A percentile compares a stretch with the other conserved stretches of the same genome.
Conservation (phyloP, 768 basidiomycete genomes). For the Leccinum broughii region DNA sequence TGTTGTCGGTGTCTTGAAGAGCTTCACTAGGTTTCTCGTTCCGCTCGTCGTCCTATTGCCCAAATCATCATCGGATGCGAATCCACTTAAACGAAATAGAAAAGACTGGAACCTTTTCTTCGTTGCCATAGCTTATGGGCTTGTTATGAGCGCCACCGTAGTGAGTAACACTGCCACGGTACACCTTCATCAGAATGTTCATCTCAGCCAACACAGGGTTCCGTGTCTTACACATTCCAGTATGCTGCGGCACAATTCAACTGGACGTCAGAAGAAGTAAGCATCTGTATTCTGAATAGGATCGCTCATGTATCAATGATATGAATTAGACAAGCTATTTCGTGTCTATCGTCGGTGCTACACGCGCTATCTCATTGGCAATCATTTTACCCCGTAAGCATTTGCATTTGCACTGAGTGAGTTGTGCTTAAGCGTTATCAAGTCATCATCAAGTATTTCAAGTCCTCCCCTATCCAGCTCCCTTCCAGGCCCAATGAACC, state of each 20-base stretch:
- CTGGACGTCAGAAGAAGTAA: slow-evolving; percentile 67
- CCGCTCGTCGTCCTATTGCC: slow-evolving; percentile 72
- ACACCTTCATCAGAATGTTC: background rate
- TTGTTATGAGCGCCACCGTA: slow-evolving; percentile 39
- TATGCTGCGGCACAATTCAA: slow-evolving; percentile 61
- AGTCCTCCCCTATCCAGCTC: slow-evolving; percentile 37
- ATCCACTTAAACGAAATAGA: slow-evolving; percentile 40
- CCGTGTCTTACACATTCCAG: slow-evolving; percentile 59
- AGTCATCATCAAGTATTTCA: slow-evolving; percentile 59
- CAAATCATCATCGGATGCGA: slow-evolving; percentile 26
- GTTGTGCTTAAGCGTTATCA: background rate
- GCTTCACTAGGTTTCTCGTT: slow-evolving; percentile 61
- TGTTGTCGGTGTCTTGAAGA: slow-evolving; percentile 32
- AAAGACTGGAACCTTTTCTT: slow-evolving; percentile 69
- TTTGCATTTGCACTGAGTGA: background rate
- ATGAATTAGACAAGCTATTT: slow-evolving; percentile 65
- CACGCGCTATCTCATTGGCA: slow-evolving; percentile 56
- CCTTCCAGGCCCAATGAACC: slow-evolving; percentile 21
- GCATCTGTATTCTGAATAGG: slow-evolving; percentile 16
- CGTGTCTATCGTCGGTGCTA: slow-evolving; percentile 53
- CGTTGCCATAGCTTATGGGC: slow-evolving; percentile 53
- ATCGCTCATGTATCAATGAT: slow-evolving; percentile 1
- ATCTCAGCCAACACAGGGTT: slow-evolving; percentile 44
- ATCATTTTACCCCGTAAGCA: slow-evolving; percentile 60
- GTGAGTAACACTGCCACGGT: slow-evolving; percentile 39